Percentiles rank a stretch among this genome's conserved stretches.
Conservation (phyloP, 495 filamentous ascomycete species). For the Neurospora terricola region DNA sequence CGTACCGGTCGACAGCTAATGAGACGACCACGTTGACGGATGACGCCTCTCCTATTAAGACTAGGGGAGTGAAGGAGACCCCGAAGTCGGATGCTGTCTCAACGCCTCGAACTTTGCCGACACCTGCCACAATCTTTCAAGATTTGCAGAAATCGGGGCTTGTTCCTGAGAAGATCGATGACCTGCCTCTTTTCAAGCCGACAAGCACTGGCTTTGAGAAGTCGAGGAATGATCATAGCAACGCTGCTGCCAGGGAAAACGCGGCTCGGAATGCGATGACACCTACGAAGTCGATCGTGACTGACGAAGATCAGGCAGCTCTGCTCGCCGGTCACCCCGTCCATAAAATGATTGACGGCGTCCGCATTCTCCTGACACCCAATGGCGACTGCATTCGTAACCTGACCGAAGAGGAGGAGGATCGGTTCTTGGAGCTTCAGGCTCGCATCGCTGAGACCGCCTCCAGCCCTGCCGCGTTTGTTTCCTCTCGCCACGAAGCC, state of each 20-base stretch:
- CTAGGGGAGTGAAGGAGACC: slow-evolving; percentile 4
- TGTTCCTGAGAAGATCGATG: slow-evolving; percentile 15
- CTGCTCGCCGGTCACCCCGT: slow-evolving; percentile 40
- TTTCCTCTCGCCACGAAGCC: slow-evolving; percentile 34
- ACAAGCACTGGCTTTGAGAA: slow-evolving; percentile 10
- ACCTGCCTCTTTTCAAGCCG: slow-evolving; percentile 28
- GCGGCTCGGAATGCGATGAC: slow-evolving; percentile 13
- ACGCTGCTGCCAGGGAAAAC: slow-evolving; percentile 1
- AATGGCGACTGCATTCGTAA: slow-evolving; percentile 70
- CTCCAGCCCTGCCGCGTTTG: slow-evolving; percentile 36
- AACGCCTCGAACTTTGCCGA: slow-evolving; percentile 19
- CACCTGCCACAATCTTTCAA: slow-evolving; percentile 24
- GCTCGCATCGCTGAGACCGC: slow-evolving; percentile 39
- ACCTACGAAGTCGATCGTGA: slow-evolving; percentile 37
- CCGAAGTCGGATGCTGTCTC: slow-evolving; percentile 5
- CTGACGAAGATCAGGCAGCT: slow-evolving; percentile 38
- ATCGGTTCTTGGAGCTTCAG: slow-evolving; percentile 67
- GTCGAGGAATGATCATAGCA: slow-evolving; percentile 10
- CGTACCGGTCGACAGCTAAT: slow-evolving; percentile 22
- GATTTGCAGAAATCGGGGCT: slow-evolving; percentile 20
- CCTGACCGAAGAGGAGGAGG: slow-evolving; percentile 64
- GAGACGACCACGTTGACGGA: slow-evolving; percentile 24
- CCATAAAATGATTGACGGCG: slow-evolving; percentile 38
- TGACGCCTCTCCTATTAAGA: slow-evolving; percentile 9
- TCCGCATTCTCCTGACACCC: slow-evolving; percentile 61